Base-by-base conservation (phyloP, 148 eudicot genomes). In the Chenopodium suecicum region DNA sequence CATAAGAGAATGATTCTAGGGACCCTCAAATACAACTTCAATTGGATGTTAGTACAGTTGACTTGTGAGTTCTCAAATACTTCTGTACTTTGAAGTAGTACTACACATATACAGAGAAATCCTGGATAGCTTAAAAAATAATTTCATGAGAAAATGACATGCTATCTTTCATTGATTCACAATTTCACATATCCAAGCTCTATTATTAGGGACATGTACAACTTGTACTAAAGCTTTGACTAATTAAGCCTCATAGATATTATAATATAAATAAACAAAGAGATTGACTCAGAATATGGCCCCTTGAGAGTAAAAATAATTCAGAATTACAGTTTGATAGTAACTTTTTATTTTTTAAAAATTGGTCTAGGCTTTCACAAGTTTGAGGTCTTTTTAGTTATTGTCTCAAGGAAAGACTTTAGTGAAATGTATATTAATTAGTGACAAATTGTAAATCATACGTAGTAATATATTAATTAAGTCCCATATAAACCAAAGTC, bases 1-100 rank as follows among this genome's bases (percentile, higher is more conserved):
- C 46, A 7, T 20, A 2, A 9, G 22, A 41, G 20, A 71, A 5
- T 44, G 44, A 1, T 71, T 69, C n/a, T 71, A 41, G 44, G 44
- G 17, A 71, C 17, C 27, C 25, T 41, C 13, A 71, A 71, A 41
- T 20, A 71, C 0, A 71, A 41, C 17, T 19, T 37, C 52, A 7
- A 34, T 70, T 70, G 48, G 48, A 41, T 70, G 73, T 22, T 44
- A 71, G 50, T 41, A 71, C 75, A 44, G 52, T 71, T 71, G 32
- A 25, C 37, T 67, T 65, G 69, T 0, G 63, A 4, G 4, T 5
- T 58, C n/a, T 67, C 70, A 67, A 67, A 34, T 67, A 37, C 0
- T 67, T 9, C 1, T 67, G 70, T 67, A 67, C 70, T 29, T 13
- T 56, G 3, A 25, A 3, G 34, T 27, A 27, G 70, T 66, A 66